These are phyloP conservation scores for Lumnitzera racemosa DNA, from an alignment of 345 rosid genomes.

Conservation along the genomic window DNA sequence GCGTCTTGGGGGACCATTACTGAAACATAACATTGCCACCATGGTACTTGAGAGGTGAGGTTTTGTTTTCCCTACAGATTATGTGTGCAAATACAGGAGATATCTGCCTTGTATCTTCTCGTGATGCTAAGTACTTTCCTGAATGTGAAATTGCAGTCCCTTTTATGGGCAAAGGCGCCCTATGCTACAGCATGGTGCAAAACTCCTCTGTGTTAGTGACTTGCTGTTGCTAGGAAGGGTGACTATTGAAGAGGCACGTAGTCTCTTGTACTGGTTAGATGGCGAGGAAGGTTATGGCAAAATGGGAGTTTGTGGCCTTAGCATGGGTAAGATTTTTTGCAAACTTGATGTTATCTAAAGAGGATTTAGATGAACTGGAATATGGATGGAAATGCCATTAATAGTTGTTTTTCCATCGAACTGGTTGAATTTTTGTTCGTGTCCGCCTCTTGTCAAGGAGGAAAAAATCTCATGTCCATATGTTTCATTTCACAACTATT, in stretches of 20 bases:
- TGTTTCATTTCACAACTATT: too few species aligned
- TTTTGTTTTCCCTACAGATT: not conserved
- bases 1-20: conserved; percentile 88
- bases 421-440: too few species aligned
- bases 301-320: conserved; percentile 94
- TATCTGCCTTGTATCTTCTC: not conserved
- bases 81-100: too few species aligned
- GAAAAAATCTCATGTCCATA: too few species aligned
- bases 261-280: conserved; percentile 90
- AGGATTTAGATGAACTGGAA: not conserved
- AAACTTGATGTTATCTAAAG: not conserved
- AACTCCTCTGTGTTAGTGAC: conserved; percentile 93
- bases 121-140: conserved; percentile 1
- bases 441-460: too few species aligned
- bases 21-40: conserved; percentile 86
- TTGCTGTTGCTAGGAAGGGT: conserved; percentile 88
- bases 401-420: too few species aligned
- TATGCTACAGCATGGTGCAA: conserved; percentile 73
- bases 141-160: conserved; percentile 53
- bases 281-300: conserved; percentile 85
- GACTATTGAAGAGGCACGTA: conserved; percentile 86
- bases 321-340: conserved; percentile 66
- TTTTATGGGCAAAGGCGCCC: conserved; percentile 96
- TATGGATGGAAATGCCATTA: not conserved
- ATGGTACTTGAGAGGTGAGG: conserved; percentile 95